phyloP scores from a whole-genome alignment of 176 grass and related monocot species.

The Zea mays region DNA sequence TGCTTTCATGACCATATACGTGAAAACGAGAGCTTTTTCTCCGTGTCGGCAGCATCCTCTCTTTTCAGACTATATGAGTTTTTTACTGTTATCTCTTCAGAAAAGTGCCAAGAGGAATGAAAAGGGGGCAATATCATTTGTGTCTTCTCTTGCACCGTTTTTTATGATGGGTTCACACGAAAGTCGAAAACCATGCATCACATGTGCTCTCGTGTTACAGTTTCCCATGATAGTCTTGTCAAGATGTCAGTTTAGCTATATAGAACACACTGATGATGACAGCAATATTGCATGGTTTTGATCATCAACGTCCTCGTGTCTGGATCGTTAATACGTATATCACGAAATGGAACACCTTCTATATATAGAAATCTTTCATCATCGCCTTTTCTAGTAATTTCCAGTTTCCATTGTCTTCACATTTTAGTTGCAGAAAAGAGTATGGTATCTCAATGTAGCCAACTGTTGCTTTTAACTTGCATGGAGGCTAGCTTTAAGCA shows the following conservation, averaged over 20 bases:
- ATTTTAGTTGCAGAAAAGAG: no score
- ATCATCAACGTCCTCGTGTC: no score
- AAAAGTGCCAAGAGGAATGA: conserved; percentile 35
- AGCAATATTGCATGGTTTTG: no score
- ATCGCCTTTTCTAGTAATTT: no score
- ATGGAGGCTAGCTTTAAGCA: no score
- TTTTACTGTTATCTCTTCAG: conserved; percentile 48
- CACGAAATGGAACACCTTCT: no score
- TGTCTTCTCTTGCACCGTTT: conserved; percentile 41
- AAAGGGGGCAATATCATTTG: conserved; percentile 39
- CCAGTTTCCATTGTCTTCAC: no score
- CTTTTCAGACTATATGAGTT: conserved; percentile 48
- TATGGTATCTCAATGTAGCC: no score
- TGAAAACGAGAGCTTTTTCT: conserved; percentile 73
- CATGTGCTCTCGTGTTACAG: not conserved
- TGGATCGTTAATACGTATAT: no score
- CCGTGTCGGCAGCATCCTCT: conserved; percentile 42
- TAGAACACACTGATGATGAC: no score
- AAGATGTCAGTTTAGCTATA: not conserved
- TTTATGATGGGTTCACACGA: conserved; percentile 32
- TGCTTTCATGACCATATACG: conserved; percentile 67
- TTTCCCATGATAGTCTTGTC: conserved; percentile 11
- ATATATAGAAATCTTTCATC: no score
- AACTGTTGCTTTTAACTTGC: no score
- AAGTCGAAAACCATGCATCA: conserved; percentile 20